These are phyloP conservation scores for Entrophospora sp. DNA, from an alignment of 192 early-diverging fungal species.

Conservation along the genomic window DNA sequence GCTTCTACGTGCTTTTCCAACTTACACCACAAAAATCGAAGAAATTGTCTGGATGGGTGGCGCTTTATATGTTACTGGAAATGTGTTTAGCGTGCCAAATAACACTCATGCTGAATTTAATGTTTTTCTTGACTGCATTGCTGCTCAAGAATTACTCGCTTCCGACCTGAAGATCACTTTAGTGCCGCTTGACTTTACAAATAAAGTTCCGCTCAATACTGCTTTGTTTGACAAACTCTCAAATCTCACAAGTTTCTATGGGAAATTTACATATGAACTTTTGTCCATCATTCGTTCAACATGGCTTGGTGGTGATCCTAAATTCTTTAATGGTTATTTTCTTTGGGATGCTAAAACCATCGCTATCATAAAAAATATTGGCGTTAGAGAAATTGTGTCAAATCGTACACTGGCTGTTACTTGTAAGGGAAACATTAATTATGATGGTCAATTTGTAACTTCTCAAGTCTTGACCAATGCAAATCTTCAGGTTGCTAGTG, in stretches of 20 bases:
- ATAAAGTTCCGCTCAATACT: background rate
- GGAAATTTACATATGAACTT: background rate
- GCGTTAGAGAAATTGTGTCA: background rate
- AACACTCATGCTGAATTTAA: conserved; percentile 29
- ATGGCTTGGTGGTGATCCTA: background rate
- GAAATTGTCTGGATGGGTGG: conserved; percentile 39
- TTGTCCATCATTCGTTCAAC: background rate
- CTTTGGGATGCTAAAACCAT: background rate
- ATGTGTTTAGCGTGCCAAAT: background rate
- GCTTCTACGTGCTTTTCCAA: conserved; percentile 35
- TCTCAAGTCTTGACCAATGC: background rate
- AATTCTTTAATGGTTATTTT: background rate
- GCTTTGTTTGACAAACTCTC: background rate
- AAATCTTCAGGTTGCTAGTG: background rate
- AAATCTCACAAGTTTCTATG: background rate
- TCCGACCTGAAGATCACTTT: background rate
- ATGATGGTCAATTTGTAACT: background rate
- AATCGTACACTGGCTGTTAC: background rate
- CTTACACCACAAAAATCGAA: conserved; percentile 27
- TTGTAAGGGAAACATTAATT: background rate
- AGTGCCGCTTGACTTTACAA: background rate
- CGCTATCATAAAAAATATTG: background rate
- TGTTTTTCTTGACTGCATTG: conserved; percentile 29
- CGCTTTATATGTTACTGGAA: conserved; percentile 20
- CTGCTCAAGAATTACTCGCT: conserved; percentile 18